Conservation (phyloP, 169 alveolate genomes). For the Eimeria acervulina region DNA sequence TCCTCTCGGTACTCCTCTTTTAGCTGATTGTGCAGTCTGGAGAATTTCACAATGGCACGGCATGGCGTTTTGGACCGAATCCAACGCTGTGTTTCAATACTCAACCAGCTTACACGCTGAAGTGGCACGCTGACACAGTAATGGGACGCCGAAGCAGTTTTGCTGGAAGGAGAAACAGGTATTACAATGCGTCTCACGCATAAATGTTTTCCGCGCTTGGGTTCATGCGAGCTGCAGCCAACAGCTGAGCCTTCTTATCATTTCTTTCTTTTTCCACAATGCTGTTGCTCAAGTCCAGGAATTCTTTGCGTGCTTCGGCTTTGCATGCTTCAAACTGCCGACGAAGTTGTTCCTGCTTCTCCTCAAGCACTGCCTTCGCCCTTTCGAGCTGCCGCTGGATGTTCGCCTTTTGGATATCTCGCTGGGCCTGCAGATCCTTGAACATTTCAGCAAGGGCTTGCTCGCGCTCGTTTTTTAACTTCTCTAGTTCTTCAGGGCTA, state of each 20-base stretch:
- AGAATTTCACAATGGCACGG: neutral
- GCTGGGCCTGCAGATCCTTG: conserved; percentile 60
- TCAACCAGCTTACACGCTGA: neutral
- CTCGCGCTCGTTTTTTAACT: conserved; percentile 37
- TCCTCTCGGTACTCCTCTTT: conserved; percentile 60
- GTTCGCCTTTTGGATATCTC: conserved; percentile 38
- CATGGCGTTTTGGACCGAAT: neutral
- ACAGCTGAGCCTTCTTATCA: conserved; percentile 50
- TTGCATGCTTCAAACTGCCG: conserved; percentile 70
- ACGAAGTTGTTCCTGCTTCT: conserved; percentile 35
- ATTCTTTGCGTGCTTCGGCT: conserved; percentile 33
- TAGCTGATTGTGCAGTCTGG: conserved; percentile 59
- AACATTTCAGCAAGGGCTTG: conserved; percentile 63
- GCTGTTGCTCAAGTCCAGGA: conserved; percentile 39
- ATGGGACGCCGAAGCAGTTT: neutral
- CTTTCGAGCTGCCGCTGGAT: conserved; percentile 52
- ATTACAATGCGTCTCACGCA: conserved; percentile 6
- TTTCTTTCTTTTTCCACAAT: conserved; percentile 18
- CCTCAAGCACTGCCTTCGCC: conserved; percentile 52
- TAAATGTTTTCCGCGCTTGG: conserved; percentile 59
- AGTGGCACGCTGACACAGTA: neutral
- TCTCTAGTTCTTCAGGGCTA: conserved; percentile 38
- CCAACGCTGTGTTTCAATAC: neutral
- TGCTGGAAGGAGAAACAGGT: neutral
- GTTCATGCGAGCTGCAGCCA: conserved; percentile 65